A percentile compares a stretch with the other conserved stretches of the same genome.
Evolutionary conservation across 2,329 filamentous ascomycete genomes (phyloP).

Genomic region (Pseudogymnoascus verrucosus): DNA sequence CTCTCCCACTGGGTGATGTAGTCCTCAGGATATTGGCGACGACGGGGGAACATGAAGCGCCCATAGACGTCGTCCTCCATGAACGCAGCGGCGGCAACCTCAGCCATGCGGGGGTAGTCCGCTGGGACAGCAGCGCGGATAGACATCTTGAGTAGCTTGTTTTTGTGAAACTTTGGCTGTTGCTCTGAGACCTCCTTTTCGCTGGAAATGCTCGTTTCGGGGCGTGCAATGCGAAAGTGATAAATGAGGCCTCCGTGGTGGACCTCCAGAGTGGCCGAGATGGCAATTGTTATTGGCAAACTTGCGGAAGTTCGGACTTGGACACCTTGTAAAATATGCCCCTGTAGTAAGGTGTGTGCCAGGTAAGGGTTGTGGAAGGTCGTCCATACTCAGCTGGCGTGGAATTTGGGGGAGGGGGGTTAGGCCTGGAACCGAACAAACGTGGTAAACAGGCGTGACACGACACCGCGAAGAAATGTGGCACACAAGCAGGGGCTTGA

Average conservation of each 20-base stretch:
- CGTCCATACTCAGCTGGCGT: not conserved
- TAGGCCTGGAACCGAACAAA: conserved; percentile 2
- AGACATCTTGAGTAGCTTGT: conserved; percentile 7
- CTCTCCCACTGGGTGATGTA: conserved; percentile 27
- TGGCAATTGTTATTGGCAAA: conserved; percentile 2
- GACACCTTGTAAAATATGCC: not conserved
- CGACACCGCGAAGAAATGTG: not conserved
- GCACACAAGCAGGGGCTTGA: not conserved
- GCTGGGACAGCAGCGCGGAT: conserved; percentile 7
- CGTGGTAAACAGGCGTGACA: conserved; percentile 1
- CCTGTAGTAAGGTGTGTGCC: not conserved
- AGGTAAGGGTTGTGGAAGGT: not conserved
- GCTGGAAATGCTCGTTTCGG: not conserved
- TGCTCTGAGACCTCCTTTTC: not conserved
- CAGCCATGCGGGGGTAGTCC: conserved; percentile 20
- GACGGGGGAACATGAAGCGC: conserved; percentile 29
- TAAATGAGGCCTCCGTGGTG: not conserved
- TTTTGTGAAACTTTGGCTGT: not conserved
- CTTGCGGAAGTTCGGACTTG: not conserved
- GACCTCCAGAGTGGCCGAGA: not conserved
- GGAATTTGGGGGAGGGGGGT: not conserved
- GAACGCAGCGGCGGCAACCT: conserved; percentile 28
- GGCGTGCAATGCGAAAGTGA: not conserved
- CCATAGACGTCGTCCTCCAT: conserved; percentile 30
- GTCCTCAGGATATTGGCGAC: conserved; percentile 26